These are phyloP conservation scores for Cucumis hystrix DNA, from an alignment of 306 rosid species.

Conservation along the genomic window DNA sequence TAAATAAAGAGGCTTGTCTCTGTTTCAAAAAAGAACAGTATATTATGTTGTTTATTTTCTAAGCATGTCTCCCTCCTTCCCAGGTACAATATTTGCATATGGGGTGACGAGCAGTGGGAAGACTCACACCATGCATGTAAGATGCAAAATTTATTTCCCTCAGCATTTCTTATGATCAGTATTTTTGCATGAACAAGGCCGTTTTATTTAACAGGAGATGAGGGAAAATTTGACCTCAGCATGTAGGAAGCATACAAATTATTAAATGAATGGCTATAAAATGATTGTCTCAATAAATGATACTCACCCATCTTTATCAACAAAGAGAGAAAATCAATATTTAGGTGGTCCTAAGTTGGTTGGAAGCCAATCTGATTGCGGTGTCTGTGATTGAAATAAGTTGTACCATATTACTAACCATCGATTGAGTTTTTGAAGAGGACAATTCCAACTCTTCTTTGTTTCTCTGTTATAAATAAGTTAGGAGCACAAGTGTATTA, in stretches of 20 bases:
- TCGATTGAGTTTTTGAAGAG: not conserved
- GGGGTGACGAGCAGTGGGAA: conserved; percentile 99
- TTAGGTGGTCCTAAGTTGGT: not conserved
- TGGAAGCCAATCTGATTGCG: not conserved
- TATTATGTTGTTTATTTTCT: not conserved
- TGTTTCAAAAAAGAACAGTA: not conserved
- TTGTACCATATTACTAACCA: not conserved
- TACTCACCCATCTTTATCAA: not conserved
- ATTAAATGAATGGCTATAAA: not conserved
- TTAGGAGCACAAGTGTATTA: not conserved
- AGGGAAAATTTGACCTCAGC: not conserved
- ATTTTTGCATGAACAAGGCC: not conserved
- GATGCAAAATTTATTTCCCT: conserved; percentile 17
- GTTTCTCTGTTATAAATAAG: not conserved
- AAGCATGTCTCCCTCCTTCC: not conserved
- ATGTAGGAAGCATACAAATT: not conserved
- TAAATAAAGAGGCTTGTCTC: too few species aligned
- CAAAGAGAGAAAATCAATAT: not conserved
- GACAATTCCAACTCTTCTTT: not conserved
- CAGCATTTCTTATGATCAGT: not conserved
- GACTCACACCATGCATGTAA: conserved; percentile 99
- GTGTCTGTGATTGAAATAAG: not conserved
- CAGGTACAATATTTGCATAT: conserved; percentile 94
- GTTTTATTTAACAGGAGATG: not conserved
- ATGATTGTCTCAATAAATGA: not conserved